These are phyloP conservation scores for Calonectria fujianensis DNA, from an alignment of 2,329 filamentous ascomycete genomes.

Conservation along the genomic window DNA sequence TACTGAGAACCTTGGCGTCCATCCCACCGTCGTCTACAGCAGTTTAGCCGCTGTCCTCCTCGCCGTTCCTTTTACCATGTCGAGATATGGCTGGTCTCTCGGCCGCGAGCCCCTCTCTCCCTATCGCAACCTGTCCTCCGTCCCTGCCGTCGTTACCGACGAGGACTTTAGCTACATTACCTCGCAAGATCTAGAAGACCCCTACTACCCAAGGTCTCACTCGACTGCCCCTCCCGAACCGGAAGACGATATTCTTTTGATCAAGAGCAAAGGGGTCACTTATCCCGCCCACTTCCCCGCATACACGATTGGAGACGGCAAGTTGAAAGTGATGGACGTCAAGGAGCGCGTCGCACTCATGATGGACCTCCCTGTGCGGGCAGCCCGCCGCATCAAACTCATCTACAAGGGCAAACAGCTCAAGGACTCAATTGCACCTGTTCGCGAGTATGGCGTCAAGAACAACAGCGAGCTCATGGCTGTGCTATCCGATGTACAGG, in stretches of 20 bases:
- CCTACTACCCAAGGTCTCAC: slow-evolving; percentile 64
- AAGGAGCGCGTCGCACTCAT: slow-evolving; percentile 80
- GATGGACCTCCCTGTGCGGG: slow-evolving; percentile 75
- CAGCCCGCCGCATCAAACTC: slow-evolving; percentile 75
- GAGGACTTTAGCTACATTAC: slow-evolving; percentile 90
- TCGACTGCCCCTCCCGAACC: slow-evolving; percentile 59
- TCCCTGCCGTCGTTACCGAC: slow-evolving; percentile 82
- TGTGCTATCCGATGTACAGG: slow-evolving; percentile 63
- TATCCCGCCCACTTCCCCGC: slow-evolving; percentile 84
- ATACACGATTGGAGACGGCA: slow-evolving; percentile 84
- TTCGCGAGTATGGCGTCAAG: slow-evolving; percentile 77
- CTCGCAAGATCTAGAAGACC: slow-evolving; percentile 79
- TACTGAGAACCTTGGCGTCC: slow-evolving; percentile 69
- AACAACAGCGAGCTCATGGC: slow-evolving; percentile 76
- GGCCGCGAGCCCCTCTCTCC: slow-evolving; percentile 70
- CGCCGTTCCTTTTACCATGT: slow-evolving; percentile 72
- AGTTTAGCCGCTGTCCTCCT: slow-evolving; percentile 69
- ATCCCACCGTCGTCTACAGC: slow-evolving; percentile 69
- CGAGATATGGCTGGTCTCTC: slow-evolving; percentile 71
- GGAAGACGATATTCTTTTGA: slow-evolving; percentile 82
- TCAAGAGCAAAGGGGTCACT: slow-evolving; percentile 80
- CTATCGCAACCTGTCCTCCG: slow-evolving; percentile 68
- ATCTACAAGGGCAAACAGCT: slow-evolving; percentile 84
- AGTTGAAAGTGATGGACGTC: slow-evolving; percentile 80
- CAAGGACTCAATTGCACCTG: slow-evolving; percentile 76